Evolutionary conservation across 345 rosid genomes (phyloP).

Genomic region (Populus euphratica): DNA sequence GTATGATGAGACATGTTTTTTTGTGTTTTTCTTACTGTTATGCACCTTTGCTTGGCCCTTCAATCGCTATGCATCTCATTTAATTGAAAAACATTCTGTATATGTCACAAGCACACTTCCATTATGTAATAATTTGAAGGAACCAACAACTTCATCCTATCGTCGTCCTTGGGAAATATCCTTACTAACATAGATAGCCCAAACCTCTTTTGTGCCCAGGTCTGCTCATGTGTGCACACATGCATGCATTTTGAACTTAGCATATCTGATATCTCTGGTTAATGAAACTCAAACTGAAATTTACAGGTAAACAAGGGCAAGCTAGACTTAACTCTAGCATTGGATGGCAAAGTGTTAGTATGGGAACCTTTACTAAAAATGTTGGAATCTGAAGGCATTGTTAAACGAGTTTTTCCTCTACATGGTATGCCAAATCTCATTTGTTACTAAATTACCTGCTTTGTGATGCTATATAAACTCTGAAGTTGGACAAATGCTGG

Average conservation of each 20-base stretch:
- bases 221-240: not conserved
- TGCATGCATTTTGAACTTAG: conserved; percentile 2
- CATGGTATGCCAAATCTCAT: conserved; percentile 53
- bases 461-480: conserved; percentile 12
- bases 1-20: not conserved
- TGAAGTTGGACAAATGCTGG: conserved; percentile 22
- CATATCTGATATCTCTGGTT: not conserved
- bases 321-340: conserved; percentile 35
- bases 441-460: conserved; percentile 7
- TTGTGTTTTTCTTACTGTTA: not conserved
- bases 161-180: not conserved
- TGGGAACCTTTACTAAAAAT: conserved; percentile 73
- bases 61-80: not conserved
- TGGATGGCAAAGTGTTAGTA: conserved; percentile 41
- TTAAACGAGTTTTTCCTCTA: conserved; percentile 73
- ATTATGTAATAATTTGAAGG: not conserved
- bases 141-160: not conserved
- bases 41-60: too few relatives aligned
- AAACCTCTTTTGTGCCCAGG: too few relatives aligned
- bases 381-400: conserved; percentile 63
- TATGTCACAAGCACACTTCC: not conserved
- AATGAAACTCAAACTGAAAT: conserved; percentile 11
- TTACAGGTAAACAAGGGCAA: conserved; percentile 54
- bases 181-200: not conserved
- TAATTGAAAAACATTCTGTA: not conserved